Evolutionary conservation across 2,329 filamentous ascomycete genomes (phyloP).

Genomic region (Neocatenulostroma microsporum): DNA sequence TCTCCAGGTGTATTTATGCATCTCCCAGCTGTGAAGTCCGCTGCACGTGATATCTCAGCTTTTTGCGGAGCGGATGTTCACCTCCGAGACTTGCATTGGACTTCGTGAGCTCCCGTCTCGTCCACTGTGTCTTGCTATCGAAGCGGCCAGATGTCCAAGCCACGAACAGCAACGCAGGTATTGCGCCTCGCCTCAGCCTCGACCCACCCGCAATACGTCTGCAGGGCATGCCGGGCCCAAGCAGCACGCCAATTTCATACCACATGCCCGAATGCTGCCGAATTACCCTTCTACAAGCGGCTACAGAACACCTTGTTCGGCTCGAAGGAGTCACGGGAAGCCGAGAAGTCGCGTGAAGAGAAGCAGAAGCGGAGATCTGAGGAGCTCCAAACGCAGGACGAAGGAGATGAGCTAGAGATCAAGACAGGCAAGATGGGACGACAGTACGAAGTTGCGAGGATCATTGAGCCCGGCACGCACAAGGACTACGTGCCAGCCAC

Average conservation of each 20-base stretch:
- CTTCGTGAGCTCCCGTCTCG: background rate
- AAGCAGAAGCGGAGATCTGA: slow-evolving; percentile 6
- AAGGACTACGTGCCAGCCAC: slow-evolving; percentile 39
- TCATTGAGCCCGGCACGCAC: slow-evolving; percentile 17
- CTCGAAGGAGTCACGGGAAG: slow-evolving; percentile 16
- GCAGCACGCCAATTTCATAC: slow-evolving; percentile 22
- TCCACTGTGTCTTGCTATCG: no score
- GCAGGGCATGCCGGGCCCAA: slow-evolving; percentile 23
- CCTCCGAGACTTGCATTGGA: slow-evolving; percentile 5
- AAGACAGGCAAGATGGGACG: slow-evolving; percentile 12
- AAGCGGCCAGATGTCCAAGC: slow-evolving; percentile 20
- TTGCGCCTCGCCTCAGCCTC: slow-evolving; percentile 18
- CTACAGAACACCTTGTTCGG: slow-evolving; percentile 22
- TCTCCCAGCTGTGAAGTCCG: background rate
- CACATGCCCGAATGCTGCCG: slow-evolving; percentile 14
- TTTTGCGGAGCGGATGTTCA: slow-evolving; percentile 5
- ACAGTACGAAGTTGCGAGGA: slow-evolving; percentile 19
- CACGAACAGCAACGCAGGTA: slow-evolving; percentile 20
- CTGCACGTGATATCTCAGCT: background rate
- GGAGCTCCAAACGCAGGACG: slow-evolving; percentile 4
- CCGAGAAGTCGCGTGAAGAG: slow-evolving; percentile 13
- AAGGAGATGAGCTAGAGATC: slow-evolving; percentile 3
- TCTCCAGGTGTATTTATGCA: no score
- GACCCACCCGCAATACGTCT: slow-evolving; percentile 19
- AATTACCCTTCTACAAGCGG: slow-evolving; percentile 19